Evolutionary conservation across 208 protist species (phyloP).

Genomic region (Trypanosoma theileri): DNA sequence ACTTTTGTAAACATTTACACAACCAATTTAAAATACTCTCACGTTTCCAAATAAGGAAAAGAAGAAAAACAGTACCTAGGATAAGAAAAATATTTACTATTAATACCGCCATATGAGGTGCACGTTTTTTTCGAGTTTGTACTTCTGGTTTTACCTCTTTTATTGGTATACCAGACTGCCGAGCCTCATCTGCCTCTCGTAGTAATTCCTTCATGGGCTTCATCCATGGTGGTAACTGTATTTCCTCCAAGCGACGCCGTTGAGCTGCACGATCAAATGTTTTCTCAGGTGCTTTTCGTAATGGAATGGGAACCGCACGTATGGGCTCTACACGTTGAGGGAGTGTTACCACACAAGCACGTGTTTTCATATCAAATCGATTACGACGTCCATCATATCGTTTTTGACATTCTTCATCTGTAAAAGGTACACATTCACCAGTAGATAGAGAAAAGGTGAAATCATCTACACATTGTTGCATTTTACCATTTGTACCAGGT

Average conservation of each 20-base stretch:
- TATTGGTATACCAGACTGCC: neutral
- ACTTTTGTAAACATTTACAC: neutral
- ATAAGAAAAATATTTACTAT: slow-evolving; percentile 4
- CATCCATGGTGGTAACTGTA: slow-evolving; percentile 2
- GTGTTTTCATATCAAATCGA: neutral
- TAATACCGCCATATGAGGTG: neutral
- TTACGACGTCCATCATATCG: neutral
- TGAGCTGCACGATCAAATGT: neutral
- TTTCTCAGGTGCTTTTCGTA: neutral
- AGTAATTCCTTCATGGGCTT: slow-evolving; percentile 5
- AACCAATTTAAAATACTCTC: neutral
- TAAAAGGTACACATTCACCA: neutral
- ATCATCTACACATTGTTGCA: neutral
- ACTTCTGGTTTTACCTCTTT: neutral
- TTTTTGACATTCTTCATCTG: neutral
- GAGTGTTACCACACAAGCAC: neutral
- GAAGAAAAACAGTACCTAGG: neutral
- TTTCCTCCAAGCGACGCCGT: neutral
- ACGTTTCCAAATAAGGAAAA: neutral
- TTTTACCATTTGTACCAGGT: neutral
- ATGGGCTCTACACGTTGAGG: neutral
- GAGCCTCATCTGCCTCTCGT: neutral
- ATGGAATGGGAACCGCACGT: neutral
- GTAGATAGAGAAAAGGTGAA: neutral
- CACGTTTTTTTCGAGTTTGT: neutral